A percentile compares a stretch with the other conserved stretches of the same genome.
phyloP scores from a whole-genome alignment of 768 basidiomycete genomes.

The Russula sp. region DNA sequence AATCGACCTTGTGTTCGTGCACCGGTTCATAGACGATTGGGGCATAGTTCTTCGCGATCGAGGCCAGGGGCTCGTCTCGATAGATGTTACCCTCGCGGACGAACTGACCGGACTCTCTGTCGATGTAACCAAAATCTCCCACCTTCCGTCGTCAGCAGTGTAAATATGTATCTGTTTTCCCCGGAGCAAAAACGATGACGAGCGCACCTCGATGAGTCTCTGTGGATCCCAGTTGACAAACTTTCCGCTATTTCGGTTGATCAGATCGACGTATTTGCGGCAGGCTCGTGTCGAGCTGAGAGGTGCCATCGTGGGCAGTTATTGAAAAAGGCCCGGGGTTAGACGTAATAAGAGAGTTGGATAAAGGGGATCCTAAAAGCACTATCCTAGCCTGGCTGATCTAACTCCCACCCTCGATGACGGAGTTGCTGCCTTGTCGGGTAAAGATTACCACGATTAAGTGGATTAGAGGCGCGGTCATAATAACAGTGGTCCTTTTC shows the following conservation, averaged over 20 bases:
- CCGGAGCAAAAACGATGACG: too few species aligned
- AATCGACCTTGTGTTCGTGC: conserved; percentile 3
- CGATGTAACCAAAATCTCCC: conserved; percentile 6
- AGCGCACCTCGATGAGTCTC: conserved; percentile 8
- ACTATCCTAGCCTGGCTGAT: too few species aligned
- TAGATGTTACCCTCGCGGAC: conserved; percentile 15
- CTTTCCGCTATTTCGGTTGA: conserved; percentile 1
- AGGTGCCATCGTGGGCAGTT: not conserved
- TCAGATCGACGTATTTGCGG: conserved; percentile 13
- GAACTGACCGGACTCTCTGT: conserved; percentile 8
- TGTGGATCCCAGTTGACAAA: conserved; percentile 9
- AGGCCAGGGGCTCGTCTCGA: conserved; percentile 12
- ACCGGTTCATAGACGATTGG: not conserved
- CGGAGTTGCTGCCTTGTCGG: too few species aligned
- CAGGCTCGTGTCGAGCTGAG: not conserved
- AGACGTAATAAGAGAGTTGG: too few species aligned
- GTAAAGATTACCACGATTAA: too few species aligned
- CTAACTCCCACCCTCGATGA: too few species aligned
- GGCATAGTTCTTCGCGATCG: conserved; percentile 4
- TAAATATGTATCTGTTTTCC: too few species aligned
- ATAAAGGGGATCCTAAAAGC: too few species aligned
- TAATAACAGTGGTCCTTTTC: too few species aligned
- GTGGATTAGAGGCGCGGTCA: too few species aligned
- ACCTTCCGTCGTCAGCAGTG: too few species aligned
- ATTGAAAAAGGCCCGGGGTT: too few species aligned